Evolutionary conservation across 1,284 basidiomycete genomes (phyloP), one percentile per base, ranked within the genome.

Genomic region (Ceratobasidium sp.): DNA sequence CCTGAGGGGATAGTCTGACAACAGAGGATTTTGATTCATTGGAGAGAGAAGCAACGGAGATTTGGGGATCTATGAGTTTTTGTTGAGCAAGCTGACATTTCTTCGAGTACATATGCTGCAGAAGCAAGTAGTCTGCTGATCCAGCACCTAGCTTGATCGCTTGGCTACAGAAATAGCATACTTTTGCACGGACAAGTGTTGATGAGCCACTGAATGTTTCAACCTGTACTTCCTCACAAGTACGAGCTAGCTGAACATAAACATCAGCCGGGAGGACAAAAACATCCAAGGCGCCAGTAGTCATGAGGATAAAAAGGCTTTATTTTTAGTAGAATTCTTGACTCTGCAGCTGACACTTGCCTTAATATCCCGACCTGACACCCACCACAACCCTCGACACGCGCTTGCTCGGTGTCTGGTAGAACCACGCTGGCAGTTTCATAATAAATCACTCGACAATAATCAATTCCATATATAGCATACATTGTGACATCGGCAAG

Each of bases 371-470:
- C 53, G 4, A 29, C 51, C 51, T n/a, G 51, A 53, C 51, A 53
- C 53, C 53, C 29, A 14, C 53, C 53, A 54, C 27, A 54, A 14
- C 53, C 6, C 27, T 13, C 53, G 13, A 31, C 53, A 31, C 27
- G 24, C 27, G 53, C 27, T 54, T 54, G 27, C 58, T 61, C 58
- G 22, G 58, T 41, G 58, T 59, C 56, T 16, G 56, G 56, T n/a
- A 59, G 56, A 59, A 59, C 14, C 16, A 37, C 4, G 11, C 56
- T 19, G 34, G 19, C 16, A 6, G 56, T 37, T 39, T 59, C 56
- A 8, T 8, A 8, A 8, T 22, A 39, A n/a, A 31, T 22, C 31
- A 22, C 31, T 37, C 34, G n/a, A 19, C 19, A 39, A 19, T 11
- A 7, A 39, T 22, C 13, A 9, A 39, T 39, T 59, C 56, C 16